Conservation (phyloP, 768 basidiomycete genomes). For the Peribolospora baueri region DNA sequence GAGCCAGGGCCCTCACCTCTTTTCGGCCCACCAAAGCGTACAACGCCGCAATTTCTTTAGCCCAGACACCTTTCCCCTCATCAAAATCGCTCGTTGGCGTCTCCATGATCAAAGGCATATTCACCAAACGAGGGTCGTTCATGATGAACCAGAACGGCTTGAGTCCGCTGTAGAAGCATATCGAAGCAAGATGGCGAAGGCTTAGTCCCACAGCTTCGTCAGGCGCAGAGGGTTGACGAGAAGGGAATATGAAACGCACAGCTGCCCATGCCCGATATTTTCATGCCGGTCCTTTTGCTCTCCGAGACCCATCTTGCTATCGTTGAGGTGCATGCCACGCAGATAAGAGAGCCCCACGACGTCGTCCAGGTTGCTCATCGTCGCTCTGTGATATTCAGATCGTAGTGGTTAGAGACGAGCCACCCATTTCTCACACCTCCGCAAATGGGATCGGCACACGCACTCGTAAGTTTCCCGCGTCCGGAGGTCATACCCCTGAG, state of each 20-base stretch:
- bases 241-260: neutral
- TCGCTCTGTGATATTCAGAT: conserved; percentile 37
- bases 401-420: conserved; percentile 14
- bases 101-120: conserved; percentile 58
- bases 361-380: conserved; percentile 35
- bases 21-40: no score
- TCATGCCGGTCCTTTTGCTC: conserved; percentile 58
- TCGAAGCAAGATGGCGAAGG: neutral
- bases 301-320: conserved; percentile 40
- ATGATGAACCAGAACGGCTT: conserved; percentile 39
- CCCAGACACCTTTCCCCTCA: no score
- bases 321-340: conserved; percentile 64
- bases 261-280: conserved; percentile 52
- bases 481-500: conserved; percentile 27
- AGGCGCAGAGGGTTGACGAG: neutral
- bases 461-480: no score
- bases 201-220: neutral
- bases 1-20: no score
- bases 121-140: conserved; percentile 38
- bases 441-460: no score
- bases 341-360: conserved; percentile 48
- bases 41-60: no score
- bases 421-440: no score
- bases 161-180: conserved; percentile 32
- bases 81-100: conserved; percentile 26